Base-by-base conservation (phyloP, 306 rosid species). In the Vigna hirtella region DNA sequence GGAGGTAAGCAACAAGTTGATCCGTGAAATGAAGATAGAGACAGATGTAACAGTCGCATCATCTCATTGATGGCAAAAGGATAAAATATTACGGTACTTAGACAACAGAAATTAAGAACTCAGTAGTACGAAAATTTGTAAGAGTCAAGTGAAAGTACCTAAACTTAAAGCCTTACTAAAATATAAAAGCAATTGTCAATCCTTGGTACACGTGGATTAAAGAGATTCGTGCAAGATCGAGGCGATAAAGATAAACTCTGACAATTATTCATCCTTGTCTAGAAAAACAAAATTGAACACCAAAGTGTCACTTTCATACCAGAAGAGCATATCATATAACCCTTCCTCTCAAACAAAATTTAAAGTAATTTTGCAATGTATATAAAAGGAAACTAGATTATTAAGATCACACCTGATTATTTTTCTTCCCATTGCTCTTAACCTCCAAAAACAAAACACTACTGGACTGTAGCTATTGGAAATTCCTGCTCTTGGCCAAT, bases 341-440 rank as follows among this genome's bases (percentile, higher is more conserved):
- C 53, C 70, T 64, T 71, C 14, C 38, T 24, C 30, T 17, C 38
- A 76, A 14, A 30, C 13, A 56, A 18, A 67, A 62, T 52, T 2
- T 11, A 52, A 62, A 38, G 9, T 16, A 78, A 59, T 38, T 58
- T 55, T 28, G 11, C 7, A 42, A 58, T 38, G 36, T n/a, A 55
- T n/a, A 55, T 56, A 3, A 57, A 70, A 70, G 20, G n/a, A 68
- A 55, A 78, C 42, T 47, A 62, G 20, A 30, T 66, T 66, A 1
- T 42, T 57, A 65, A 57, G 77, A 47, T 63, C 77, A 77, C 86
- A 89, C 95, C 95, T 85, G 97, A 85, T 84, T 0, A 85, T 78
- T 74, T 3, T 90, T 86, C 81, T 87, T 88, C 76, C 92, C 89
- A 69, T 85, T 82, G 9, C 90, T 81, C 16, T 91, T 83, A 76